Evolutionary conservation across 2,329 filamentous ascomycete species (phyloP).

Genomic region (Ascochyta lentis): DNA sequence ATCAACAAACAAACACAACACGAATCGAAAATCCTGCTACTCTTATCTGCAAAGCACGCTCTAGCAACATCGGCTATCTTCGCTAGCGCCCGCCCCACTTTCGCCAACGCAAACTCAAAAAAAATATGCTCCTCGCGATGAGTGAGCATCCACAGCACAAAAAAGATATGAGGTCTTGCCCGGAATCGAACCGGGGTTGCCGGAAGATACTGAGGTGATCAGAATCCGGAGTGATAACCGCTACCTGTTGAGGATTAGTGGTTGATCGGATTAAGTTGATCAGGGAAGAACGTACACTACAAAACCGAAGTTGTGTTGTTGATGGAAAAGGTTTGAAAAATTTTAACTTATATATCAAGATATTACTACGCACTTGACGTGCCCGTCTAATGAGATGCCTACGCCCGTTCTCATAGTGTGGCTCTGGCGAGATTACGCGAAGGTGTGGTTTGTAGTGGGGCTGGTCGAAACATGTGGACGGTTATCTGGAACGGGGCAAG

Average conservation of each 20-base stretch:
- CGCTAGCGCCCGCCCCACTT: not conserved
- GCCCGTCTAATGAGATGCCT: no score
- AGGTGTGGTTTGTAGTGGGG: no score
- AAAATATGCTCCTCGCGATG: no score
- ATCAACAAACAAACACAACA: no score
- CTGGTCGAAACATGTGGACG: no score
- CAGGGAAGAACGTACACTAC: constrained; percentile 10
- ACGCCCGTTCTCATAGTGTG: no score
- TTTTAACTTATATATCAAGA: not conserved
- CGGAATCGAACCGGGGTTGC: constrained; percentile 26
- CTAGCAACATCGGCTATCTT: not conserved
- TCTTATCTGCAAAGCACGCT: no score
- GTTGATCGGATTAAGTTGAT: constrained; percentile 4
- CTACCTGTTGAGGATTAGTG: constrained; percentile 9
- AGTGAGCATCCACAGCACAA: no score
- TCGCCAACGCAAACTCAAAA: not conserved
- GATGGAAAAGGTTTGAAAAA: not conserved
- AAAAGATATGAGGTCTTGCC: constrained; percentile 16
- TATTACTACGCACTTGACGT: no score
- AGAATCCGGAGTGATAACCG: constrained; percentile 28
- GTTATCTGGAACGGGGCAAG: no score
- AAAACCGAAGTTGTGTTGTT: constrained; percentile 7
- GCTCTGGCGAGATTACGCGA: no score
- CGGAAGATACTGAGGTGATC: constrained; percentile 21
- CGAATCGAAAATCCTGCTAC: no score